A percentile compares a stretch with the other conserved stretches of the same genome.
Evolutionary conservation across 2,329 filamentous ascomycete genomes (phyloP).

Genomic region (Anthostomella pinea): DNA sequence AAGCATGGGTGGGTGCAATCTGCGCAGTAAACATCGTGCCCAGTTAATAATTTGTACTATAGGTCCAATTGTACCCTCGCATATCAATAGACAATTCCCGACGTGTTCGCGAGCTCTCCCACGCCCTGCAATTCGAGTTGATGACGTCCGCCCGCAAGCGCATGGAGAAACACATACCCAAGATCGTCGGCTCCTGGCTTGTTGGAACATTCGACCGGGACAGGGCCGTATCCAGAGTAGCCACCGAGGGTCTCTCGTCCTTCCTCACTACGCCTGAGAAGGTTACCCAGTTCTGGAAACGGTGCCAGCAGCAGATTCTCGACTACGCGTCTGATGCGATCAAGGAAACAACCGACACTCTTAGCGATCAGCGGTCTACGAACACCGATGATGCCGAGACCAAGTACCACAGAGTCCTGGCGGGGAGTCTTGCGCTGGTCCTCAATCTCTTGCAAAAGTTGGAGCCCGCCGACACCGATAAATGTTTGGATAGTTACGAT

Average conservation of each 20-base stretch:
- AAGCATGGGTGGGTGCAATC: slow-evolving; percentile 68
- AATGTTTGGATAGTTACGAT: slow-evolving; percentile 61
- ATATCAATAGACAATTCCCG: slow-evolving; percentile 86
- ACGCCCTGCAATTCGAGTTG: slow-evolving; percentile 65
- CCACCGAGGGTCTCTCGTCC: slow-evolving; percentile 68
- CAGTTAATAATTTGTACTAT: slow-evolving; percentile 23
- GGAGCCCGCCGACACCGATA: slow-evolving; percentile 51
- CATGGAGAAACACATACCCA: slow-evolving; percentile 75
- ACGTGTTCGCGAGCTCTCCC: slow-evolving; percentile 82
- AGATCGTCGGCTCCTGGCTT: slow-evolving; percentile 84
- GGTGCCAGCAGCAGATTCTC: slow-evolving; percentile 77
- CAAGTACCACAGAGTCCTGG: slow-evolving; percentile 77
- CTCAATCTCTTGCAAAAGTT: slow-evolving; percentile 51
- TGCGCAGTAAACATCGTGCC: neutral
- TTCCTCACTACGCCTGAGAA: slow-evolving; percentile 83
- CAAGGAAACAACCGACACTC: slow-evolving; percentile 72
- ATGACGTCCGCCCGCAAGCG: slow-evolving; percentile 70
- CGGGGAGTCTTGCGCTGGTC: slow-evolving; percentile 53
- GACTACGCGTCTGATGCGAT: slow-evolving; percentile 79
- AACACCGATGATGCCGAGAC: slow-evolving; percentile 80
- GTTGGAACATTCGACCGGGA: slow-evolving; percentile 87
- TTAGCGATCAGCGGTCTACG: slow-evolving; percentile 86
- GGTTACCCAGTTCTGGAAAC: slow-evolving; percentile 69
- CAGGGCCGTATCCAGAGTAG: slow-evolving; percentile 70
- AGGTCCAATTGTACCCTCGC: slow-evolving; percentile 85